phyloP scores from a whole-genome alignment of 352 stramenopile genomes.

The Phytophthora litchii region DNA sequence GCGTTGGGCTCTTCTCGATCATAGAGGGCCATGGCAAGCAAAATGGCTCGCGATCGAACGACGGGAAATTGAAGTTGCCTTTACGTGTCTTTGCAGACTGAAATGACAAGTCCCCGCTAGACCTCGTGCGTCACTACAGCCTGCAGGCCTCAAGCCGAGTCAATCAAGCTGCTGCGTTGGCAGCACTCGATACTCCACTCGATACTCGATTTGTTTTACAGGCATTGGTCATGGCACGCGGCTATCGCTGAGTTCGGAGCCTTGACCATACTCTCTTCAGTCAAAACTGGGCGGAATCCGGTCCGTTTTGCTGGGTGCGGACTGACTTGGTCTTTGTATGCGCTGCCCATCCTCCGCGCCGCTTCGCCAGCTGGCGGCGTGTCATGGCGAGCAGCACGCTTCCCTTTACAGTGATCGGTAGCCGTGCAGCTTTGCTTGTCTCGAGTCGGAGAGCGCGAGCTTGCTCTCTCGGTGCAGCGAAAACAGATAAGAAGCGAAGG shows the following conservation, averaged over 20 bases:
- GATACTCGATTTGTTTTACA: no score
- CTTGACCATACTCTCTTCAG: neutral
- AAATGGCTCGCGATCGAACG: no score
- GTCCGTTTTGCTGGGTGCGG: constrained; percentile 11
- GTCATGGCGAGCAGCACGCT: constrained; percentile 7
- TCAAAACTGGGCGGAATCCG: constrained; percentile 12
- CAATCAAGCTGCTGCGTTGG: no score
- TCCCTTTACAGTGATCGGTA: constrained; percentile 25
- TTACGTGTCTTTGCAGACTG: no score
- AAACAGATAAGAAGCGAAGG: constrained; percentile 25
- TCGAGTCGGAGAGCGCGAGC: neutral
- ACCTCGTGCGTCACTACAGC: no score
- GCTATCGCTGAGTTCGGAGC: constrained; percentile 5
- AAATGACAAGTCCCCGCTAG: no score
- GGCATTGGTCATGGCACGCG: no score
- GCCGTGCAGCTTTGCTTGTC: constrained; percentile 13
- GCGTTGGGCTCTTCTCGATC: no score
- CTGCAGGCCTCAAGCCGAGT: no score
- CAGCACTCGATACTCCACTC: no score
- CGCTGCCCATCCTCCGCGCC: constrained; percentile 13
- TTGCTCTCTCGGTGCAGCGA: constrained; percentile 11
- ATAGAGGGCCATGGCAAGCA: no score
- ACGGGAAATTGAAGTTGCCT: no score
- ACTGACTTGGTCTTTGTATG: constrained; percentile 25
- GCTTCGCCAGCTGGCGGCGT: constrained; percentile 15